These are phyloP conservation scores for Stipa capillata DNA, from an alignment of 176 grass and related monocot genomes.

Conservation along the genomic window DNA sequence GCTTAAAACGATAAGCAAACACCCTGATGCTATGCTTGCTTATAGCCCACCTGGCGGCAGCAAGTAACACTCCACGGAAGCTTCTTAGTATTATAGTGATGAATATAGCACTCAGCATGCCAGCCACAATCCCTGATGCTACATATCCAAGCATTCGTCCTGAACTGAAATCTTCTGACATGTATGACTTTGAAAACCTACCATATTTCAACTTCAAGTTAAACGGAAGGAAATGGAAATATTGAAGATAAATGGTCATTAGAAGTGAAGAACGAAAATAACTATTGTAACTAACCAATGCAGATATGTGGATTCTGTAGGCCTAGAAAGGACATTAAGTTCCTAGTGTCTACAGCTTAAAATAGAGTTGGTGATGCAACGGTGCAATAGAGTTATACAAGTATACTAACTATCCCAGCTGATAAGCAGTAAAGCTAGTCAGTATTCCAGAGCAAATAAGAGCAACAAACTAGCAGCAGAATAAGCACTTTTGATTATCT, in stretches of 20 bases:
- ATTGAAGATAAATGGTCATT: not conserved
- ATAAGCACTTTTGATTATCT: not conserved
- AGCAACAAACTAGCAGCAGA: not conserved
- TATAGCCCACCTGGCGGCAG: slow-evolving; percentile 6
- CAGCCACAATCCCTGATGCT: slow-evolving; percentile 37
- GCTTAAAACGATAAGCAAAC: slow-evolving; percentile 26
- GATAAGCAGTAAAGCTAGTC: not conserved
- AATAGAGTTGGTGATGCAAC: not conserved
- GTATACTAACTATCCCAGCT: not conserved
- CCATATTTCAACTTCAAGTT: not conserved
- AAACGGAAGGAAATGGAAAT: not conserved
- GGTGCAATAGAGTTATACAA: not conserved
- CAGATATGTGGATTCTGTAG: not conserved
- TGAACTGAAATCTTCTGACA: slow-evolving; percentile 30
- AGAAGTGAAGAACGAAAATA: not conserved
- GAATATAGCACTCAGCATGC: slow-evolving; percentile 47
- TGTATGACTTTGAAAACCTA: slow-evolving; percentile 50
- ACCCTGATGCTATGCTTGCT: slow-evolving; percentile 36
- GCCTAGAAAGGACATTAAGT: not conserved
- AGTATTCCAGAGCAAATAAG: not conserved
- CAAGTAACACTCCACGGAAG: slow-evolving; percentile 38
- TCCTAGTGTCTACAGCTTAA: not conserved
- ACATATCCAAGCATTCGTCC: slow-evolving; percentile 21
- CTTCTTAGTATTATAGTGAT: slow-evolving; percentile 23
- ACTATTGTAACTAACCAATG: not conserved